Conservation (phyloP, 805 yeast genomes). For the Citeromyces nyonsensis region DNA sequence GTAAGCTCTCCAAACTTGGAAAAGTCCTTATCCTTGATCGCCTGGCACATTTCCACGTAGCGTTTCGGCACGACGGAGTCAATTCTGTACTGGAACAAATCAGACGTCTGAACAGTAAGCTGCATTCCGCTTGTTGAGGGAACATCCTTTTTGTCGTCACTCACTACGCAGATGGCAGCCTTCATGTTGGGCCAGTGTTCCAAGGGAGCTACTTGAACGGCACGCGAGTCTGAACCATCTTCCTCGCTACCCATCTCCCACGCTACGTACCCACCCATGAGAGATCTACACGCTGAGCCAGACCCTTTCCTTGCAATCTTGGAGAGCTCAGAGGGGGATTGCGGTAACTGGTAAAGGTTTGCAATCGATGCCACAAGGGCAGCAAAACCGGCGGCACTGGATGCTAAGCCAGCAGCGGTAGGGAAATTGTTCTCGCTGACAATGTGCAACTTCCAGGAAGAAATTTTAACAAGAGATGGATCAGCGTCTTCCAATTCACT, state of each 20-base stretch:
- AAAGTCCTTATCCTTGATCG: constrained; percentile 68
- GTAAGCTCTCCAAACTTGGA: constrained; percentile 75
- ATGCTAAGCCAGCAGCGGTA: constrained; percentile 97
- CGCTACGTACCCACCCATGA: constrained; percentile 95
- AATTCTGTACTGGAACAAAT: constrained; percentile 70
- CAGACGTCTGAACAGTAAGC: constrained; percentile 78
- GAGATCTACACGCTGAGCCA: constrained; percentile 95
- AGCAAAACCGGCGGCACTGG: constrained; percentile 97
- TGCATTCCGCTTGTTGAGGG: constrained; percentile 97
- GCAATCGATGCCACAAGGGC: constrained; percentile 90
- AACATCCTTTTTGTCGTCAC: constrained; percentile 88
- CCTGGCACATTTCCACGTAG: constrained; percentile 64
- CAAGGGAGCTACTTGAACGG: constrained; percentile 78
- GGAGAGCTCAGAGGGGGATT: constrained; percentile 70
- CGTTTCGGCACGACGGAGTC: constrained; percentile 75
- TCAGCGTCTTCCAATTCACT: constrained; percentile 40
- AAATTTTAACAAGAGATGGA: constrained; percentile 38
- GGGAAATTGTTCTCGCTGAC: constrained; percentile 96
- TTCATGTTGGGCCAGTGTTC: constrained; percentile 87
- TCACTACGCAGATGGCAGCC: constrained; percentile 84
- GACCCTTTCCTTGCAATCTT: constrained; percentile 96
- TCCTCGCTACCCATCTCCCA: constrained; percentile 86
- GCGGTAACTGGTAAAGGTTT: constrained; percentile 71
- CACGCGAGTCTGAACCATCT: constrained; percentile 88
- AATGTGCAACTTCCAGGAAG: constrained; percentile 55